A percentile compares a stretch with the other conserved stretches of the same genome.
These are phyloP conservation scores for Juncus inflexus DNA, from an alignment of 176 grass and related monocot species.

Conservation along the genomic window DNA sequence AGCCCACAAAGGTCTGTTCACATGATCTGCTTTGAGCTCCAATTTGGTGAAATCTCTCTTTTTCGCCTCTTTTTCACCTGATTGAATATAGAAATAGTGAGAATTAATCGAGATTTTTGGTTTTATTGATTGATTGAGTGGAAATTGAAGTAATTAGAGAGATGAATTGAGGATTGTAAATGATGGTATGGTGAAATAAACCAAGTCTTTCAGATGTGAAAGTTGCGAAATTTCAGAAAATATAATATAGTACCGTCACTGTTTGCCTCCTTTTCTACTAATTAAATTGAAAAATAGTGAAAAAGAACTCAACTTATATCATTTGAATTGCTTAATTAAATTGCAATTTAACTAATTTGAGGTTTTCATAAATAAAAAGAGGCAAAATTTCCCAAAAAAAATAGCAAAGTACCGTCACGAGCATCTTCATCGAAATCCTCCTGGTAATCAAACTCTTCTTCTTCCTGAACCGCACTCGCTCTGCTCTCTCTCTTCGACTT, in stretches of 20 bases:
- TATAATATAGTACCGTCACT: background rate
- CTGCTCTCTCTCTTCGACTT: conserved; percentile 50
- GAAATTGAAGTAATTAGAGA: background rate
- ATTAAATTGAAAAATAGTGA: background rate
- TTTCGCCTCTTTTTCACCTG: conserved; percentile 62
- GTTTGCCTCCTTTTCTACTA: background rate
- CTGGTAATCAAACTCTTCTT: conserved; percentile 63
- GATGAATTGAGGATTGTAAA: conserved; percentile 14
- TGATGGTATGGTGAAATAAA: conserved; percentile 17
- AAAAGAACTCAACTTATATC: background rate
- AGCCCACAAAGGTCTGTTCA: conserved; percentile 77
- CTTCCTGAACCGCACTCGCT: conserved; percentile 48
- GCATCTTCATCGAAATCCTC: conserved; percentile 71
- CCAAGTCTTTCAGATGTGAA: background rate
- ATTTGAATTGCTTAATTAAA: background rate
- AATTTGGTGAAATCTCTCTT: conserved; percentile 93
- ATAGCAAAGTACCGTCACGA: conserved; percentile 47
- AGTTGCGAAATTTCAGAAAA: too few relatives aligned
- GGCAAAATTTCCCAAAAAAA: background rate
- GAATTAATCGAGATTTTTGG: background rate
- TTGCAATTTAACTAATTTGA: background rate
- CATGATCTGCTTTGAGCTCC: conserved; percentile 77
- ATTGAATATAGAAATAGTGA: conserved; percentile 5
- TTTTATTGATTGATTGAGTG: background rate
- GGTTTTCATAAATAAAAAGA: background rate